Percentiles rank a stretch among this genome's conserved stretches.
Evolutionary conservation across 2,329 filamentous ascomycete genomes (phyloP).

Genomic region (Gaeumannomyces sp.): DNA sequence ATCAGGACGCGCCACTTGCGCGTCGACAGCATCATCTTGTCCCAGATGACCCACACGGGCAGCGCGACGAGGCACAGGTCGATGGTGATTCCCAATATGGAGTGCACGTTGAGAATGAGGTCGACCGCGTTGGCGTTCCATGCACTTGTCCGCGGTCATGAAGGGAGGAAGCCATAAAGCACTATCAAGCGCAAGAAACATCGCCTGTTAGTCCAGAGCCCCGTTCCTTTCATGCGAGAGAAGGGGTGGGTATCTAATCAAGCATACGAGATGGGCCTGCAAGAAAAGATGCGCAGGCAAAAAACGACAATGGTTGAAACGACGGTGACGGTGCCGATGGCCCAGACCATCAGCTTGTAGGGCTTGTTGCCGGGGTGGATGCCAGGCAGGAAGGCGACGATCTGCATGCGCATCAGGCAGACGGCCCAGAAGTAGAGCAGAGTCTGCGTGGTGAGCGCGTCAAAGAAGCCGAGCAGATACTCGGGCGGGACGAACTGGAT

Average conservation of each 20-base stretch:
- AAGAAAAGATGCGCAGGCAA: neutral
- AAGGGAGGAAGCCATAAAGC: neutral
- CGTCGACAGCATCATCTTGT: slow-evolving; percentile 7
- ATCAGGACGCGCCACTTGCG: neutral
- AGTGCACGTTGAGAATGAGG: neutral
- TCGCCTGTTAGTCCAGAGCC: neutral
- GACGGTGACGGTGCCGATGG: neutral
- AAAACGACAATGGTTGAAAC: neutral
- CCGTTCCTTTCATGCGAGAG: no score
- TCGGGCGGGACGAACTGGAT: neutral
- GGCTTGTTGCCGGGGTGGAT: no score
- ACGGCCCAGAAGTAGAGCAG: slow-evolving; percentile 26
- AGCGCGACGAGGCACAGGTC: slow-evolving; percentile 51
- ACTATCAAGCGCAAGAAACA: neutral
- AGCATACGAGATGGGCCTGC: neutral
- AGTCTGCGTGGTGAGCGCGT: slow-evolving; percentile 16
- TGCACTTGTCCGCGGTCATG: neutral
- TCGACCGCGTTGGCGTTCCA: neutral
- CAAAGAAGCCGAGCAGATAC: slow-evolving; percentile 13
- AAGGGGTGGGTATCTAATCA: neutral
- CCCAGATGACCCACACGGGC: slow-evolving; percentile 32
- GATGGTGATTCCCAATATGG: slow-evolving; percentile 53
- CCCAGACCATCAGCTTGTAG: no score
- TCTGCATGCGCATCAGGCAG: slow-evolving; percentile 26
- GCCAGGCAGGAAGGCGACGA: slow-evolving; percentile 29